These are phyloP conservation scores for Aspergillus sojae DNA, from an alignment of 2,329 filamentous ascomycete genomes.

Conservation along the genomic window DNA sequence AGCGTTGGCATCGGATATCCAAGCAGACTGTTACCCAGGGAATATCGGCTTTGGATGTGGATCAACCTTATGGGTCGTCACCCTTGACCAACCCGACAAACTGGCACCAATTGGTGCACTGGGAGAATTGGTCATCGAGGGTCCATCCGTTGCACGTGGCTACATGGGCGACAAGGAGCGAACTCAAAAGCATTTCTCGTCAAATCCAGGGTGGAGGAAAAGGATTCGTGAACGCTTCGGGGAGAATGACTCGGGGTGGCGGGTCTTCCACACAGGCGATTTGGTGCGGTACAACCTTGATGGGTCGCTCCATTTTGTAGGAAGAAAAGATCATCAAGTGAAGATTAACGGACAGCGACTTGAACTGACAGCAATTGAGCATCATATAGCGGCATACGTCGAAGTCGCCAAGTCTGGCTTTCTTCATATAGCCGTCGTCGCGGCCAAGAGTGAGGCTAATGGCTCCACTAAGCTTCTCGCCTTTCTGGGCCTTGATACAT, in stretches of 20 bases:
- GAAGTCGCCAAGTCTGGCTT: too few relatives aligned
- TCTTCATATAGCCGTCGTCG: neutral
- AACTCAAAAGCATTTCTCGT: neutral
- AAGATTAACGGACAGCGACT: conserved; percentile 14
- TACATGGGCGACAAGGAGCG: neutral
- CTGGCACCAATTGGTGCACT: neutral
- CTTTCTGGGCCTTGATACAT: too few relatives aligned
- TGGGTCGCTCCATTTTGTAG: conserved; percentile 1
- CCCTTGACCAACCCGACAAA: neutral
- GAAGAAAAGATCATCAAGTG: conserved; percentile 12
- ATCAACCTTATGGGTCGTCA: neutral
- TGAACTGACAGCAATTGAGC: conserved; percentile 10
- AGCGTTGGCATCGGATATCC: neutral
- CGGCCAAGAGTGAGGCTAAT: neutral
- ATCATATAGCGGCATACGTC: neutral
- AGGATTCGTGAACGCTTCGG: neutral
- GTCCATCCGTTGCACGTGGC: neutral
- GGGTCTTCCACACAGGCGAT: conserved; percentile 8
- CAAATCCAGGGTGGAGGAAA: neutral
- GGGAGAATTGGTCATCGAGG: neutral
- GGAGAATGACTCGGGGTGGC: too few relatives aligned
- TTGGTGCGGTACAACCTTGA: conserved; percentile 2
- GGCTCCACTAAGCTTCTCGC: too few relatives aligned
- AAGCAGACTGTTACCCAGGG: neutral
- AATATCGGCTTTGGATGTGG: neutral